Base-by-base conservation (phyloP, 768 basidiomycete species). In the Podaxis rugospora region DNA sequence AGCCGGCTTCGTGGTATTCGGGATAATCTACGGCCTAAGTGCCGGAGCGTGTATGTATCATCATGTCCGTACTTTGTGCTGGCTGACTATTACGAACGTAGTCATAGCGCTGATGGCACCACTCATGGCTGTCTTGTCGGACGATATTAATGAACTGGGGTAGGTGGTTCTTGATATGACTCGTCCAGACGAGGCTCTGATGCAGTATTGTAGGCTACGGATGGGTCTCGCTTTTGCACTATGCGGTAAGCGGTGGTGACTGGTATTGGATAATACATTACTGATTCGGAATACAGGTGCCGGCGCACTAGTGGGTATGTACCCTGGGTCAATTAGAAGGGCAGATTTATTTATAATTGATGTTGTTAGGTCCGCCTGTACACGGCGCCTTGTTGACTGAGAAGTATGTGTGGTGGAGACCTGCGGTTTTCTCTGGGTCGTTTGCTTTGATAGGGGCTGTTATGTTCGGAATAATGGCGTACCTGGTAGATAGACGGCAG, bases 1-100 rank as follows among this genome's bases (percentile, higher is more conserved):
- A 9, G 69, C 67, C 0, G 69, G 74, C 28, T 67, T 75, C n/a
- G 67, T 74, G 27, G 62, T 72, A 7, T 71, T 81, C 46, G 70
- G 74, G 5, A 61, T 78, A 5, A 60, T 80, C 3, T 80, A 74
- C 59, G 80, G 80, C 1, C 75, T 78, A 57, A 77, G 74, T 16
- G 27, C 53, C 32, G 68, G 66, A 9, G 47, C 58, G 25, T 65
- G 68, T 69, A 32, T 52, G 68, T 61, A 18, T 50, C 14, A 36
- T 4, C 7, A 6, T 6, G 2, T 51, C 28, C 32, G 9, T 13
- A n/a, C 21, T 14, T 27, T 35, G 11, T 35, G 14, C 37, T 21
- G 18, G 40, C 42, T 52, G 36, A 55, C 14, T n/a, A 47, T 55
- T n/a, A 36, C 27, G 2, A 18, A 32, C 13, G 50, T 23, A 65